Conservation (phyloP, 306 rosid genomes). For the Purshia tridentata region DNA sequence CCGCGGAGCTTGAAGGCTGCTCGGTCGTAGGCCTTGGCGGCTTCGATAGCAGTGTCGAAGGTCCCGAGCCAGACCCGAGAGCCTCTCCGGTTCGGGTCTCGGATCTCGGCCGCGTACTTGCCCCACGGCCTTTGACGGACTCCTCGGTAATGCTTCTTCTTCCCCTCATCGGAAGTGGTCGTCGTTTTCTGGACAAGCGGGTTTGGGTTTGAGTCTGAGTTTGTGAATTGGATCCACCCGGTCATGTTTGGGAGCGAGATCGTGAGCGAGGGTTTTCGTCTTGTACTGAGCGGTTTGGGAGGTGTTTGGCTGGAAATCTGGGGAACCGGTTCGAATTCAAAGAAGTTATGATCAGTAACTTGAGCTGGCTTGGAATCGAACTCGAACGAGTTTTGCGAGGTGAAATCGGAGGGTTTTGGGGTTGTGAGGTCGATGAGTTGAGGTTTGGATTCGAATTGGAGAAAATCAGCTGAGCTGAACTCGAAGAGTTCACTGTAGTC, state of each 20-base stretch:
- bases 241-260: slow-evolving; percentile 63
- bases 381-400: slow-evolving; percentile 11
- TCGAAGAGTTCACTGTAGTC: slow-evolving; percentile 30
- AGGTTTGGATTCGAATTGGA: too few species aligned
- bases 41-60: slow-evolving; percentile 72
- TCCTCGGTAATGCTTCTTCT: slow-evolving; percentile 54
- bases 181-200: background rate
- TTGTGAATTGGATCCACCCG: slow-evolving; percentile 60
- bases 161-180: background rate
- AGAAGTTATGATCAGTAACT: background rate
- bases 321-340: slow-evolving; percentile 11
- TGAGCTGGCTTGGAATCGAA: slow-evolving; percentile 42
- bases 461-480: background rate
- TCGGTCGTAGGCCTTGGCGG: slow-evolving; percentile 79
- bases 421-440: too few species aligned
- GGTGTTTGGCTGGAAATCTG: slow-evolving; percentile 12
- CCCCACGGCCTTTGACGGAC: slow-evolving; percentile 90
- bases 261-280: slow-evolving; percentile 51
- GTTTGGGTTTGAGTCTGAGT: slow-evolving; percentile 18
- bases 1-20: slow-evolving; percentile 86
- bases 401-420: slow-evolving; percentile 1
- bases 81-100: slow-evolving; percentile 76
- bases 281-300: background rate
- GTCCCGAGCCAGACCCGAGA: slow-evolving; percentile 88
- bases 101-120: slow-evolving; percentile 82